A percentile compares a stretch with the other conserved stretches of the same genome.
These are phyloP conservation scores for Gnaphalium uliginosum DNA, from an alignment of 129 eudicot species.

Conservation along the genomic window DNA sequence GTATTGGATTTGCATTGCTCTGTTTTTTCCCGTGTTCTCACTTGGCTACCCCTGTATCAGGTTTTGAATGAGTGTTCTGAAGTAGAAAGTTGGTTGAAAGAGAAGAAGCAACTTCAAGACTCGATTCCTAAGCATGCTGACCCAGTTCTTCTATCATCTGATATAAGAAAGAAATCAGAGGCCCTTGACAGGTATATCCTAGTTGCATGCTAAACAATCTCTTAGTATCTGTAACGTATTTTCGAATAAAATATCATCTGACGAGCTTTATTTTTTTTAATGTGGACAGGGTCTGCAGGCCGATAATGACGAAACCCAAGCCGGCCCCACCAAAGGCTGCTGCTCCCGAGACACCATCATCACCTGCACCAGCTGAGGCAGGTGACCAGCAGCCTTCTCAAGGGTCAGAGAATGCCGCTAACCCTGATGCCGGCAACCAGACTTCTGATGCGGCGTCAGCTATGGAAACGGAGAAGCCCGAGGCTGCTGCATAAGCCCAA, in stretches of 20 bases:
- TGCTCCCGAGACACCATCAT: constrained; percentile 52
- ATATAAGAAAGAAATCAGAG: constrained; percentile 70
- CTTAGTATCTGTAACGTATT: background rate
- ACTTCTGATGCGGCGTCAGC: constrained; percentile 32
- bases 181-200: constrained; percentile 65
- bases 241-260: background rate
- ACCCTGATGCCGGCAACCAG: constrained; percentile 20
- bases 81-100: constrained; percentile 91
- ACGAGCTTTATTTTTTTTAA: background rate
- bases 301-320: constrained; percentile 82
- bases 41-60: constrained; percentile 26
- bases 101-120: constrained; percentile 72
- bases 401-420: constrained; percentile 26
- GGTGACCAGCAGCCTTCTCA: constrained; percentile 43
- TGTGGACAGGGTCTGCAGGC: constrained; percentile 36
- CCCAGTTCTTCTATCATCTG: constrained; percentile 74
- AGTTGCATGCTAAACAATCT: background rate
- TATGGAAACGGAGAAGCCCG: constrained; percentile 79
- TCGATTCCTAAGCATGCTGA: constrained; percentile 64
- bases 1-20: background rate
- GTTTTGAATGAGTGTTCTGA: constrained; percentile 75
- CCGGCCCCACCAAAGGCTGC: constrained; percentile 78
- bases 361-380: constrained; percentile 50
- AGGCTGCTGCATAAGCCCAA: constrained; percentile 39
- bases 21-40: background rate